Evolutionary conservation across 1,139 yeast genomes (phyloP), one percentile per base, ranked within the genome.

Genomic region (Kodamaea plutei): DNA sequence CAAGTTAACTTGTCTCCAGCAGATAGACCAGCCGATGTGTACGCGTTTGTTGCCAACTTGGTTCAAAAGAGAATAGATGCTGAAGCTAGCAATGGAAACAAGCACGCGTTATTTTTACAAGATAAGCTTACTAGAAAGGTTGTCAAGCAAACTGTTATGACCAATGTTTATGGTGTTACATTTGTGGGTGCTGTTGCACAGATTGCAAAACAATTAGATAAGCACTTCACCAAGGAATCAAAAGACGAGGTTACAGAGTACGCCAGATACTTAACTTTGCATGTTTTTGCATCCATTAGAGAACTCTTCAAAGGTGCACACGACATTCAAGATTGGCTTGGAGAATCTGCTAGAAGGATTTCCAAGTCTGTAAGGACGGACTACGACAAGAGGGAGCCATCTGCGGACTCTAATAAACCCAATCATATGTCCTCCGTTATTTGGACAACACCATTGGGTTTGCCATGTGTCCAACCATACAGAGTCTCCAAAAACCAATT

Each of bases 111-210:
- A 8, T 58, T 65, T 33, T 61, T 80, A 16, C 65, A 72, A 38
- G 85, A 81, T 33, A 73, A 77, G 42, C 74, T 91, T 39, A 73
- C 81, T 15, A 74, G 99, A 48, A 89, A 89, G 54, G 82, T 91
- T 28, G 95, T 91, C 29, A 91, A 91, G 55, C 97, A 91, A 57
- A 87, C 98, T 0, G 98, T 91, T 18, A 91, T 91, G 99, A 91
- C 99, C 2, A 89, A 88, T 48, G 99, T 91, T 25, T 91, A 93
- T 53, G 99, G 99, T 46, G 99, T 91, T 8, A 91, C 99, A 0
- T 87, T 76, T 54, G 75, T 87, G 40, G 99, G 99, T 12, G 98
- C 97, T 0, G 75, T 87, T 16, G 81, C 79, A 4, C 99, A 91
- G 61, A 87, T 91, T 47, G 73, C 72, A 37, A 82, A 79, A 45